A percentile compares a stretch with the other conserved stretches of the same genome.
These are phyloP conservation scores for Nakazawaea peltata DNA, from an alignment of 805 yeast species.

Conservation along the genomic window DNA sequence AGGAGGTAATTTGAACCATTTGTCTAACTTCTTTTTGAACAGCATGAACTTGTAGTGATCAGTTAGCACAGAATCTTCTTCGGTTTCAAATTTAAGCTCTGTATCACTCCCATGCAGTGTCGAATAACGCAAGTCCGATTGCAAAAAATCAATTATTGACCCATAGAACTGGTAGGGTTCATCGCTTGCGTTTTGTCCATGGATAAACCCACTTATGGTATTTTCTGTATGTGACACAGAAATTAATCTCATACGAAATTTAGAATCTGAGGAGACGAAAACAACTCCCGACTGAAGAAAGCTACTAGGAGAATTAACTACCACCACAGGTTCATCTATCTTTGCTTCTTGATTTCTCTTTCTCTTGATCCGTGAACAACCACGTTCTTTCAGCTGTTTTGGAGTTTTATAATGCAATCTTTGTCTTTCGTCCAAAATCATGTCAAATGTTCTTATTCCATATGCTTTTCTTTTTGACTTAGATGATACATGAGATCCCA, in stretches of 20 bases:
- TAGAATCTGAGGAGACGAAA: background rate
- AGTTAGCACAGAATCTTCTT: conserved; percentile 14
- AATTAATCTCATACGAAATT: background rate
- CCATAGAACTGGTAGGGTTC: conserved; percentile 16
- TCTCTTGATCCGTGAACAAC: background rate
- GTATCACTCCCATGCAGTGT: conserved; percentile 19
- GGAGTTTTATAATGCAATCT: too few species aligned
- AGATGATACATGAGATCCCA: background rate
- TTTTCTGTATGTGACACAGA: conserved; percentile 4
- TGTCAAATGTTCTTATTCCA: conserved; percentile 3
- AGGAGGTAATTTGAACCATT: conserved; percentile 29
- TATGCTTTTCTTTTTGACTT: background rate
- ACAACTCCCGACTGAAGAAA: conserved; percentile 3
- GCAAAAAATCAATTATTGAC: conserved; percentile 20
- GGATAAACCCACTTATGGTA: conserved; percentile 3
- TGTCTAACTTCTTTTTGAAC: conserved; percentile 20
- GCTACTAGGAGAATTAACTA: background rate
- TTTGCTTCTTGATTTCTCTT: conserved; percentile 4
- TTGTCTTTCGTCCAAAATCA: conserved; percentile 1
- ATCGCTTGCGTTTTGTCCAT: background rate
- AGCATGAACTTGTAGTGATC: conserved; percentile 18
- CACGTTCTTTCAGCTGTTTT: too few species aligned
- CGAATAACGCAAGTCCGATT: conserved; percentile 19
- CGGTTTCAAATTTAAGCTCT: conserved; percentile 15
- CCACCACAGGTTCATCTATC: background rate